phyloP scores from a whole-genome alignment of 768 basidiomycete species.

The Cytidiella melzeri region DNA sequence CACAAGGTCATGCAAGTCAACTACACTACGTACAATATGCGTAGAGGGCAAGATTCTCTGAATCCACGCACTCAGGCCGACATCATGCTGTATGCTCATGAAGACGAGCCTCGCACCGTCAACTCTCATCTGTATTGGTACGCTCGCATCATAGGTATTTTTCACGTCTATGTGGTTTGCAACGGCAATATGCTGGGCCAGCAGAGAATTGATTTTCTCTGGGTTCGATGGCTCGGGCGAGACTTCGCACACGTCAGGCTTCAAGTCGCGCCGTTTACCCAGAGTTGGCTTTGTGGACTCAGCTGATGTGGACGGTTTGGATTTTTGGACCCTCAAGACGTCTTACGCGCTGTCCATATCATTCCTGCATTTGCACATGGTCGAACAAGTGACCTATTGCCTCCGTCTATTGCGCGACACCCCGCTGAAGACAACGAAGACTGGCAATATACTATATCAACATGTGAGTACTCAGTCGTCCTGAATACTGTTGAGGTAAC shows the following conservation, averaged over 20 bases:
- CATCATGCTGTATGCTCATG: constrained; percentile 22
- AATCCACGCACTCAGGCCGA: constrained; percentile 31
- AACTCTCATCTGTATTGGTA: constrained; percentile 24
- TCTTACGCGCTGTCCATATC: constrained; percentile 36
- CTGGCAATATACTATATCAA: constrained; percentile 22
- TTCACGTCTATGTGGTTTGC: no score
- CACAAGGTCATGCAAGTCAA: constrained; percentile 30
- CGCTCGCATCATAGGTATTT: constrained; percentile 23
- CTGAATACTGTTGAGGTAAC: no score
- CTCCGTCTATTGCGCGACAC: not conserved
- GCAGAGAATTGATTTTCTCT: constrained; percentile 30
- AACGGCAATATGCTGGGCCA: no score
- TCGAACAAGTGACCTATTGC: constrained; percentile 9
- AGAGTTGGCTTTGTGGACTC: constrained; percentile 33
- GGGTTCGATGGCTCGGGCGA: constrained; percentile 34
- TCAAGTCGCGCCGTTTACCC: constrained; percentile 25
- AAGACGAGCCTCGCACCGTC: constrained; percentile 5
- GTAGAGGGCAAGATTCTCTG: constrained; percentile 34
- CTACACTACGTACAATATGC: constrained; percentile 39
- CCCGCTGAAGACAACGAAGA: constrained; percentile 5
- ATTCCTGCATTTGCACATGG: constrained; percentile 34
- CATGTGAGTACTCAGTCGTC: constrained; percentile 18
- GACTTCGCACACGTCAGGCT: constrained; percentile 24
- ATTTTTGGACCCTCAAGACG: constrained; percentile 37
- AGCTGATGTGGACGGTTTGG: constrained; percentile 31